These are phyloP conservation scores for Boletus subparvulus DNA, from an alignment of 768 basidiomycete genomes.

Conservation along the genomic window DNA sequence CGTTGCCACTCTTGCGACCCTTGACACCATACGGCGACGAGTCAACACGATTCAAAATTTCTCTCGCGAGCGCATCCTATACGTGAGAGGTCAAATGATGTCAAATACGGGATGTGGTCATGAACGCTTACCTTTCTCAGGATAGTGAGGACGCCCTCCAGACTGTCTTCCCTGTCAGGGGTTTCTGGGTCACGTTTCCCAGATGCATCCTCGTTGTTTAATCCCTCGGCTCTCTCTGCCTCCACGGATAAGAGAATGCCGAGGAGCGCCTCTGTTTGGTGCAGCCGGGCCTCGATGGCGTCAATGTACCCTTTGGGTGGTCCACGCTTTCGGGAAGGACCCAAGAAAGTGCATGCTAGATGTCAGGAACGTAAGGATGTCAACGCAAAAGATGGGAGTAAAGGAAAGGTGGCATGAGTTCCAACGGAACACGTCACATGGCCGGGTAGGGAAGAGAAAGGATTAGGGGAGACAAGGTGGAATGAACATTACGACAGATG, in stretches of 20 bases:
- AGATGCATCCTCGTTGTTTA: constrained; percentile 36
- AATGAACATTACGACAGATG: constrained; percentile 16
- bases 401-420: background rate
- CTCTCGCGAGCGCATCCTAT: constrained; percentile 75
- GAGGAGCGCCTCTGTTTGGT: constrained; percentile 87
- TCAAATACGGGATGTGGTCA: background rate
- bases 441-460: constrained; percentile 1
- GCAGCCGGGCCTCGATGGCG: constrained; percentile 86
- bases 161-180: constrained; percentile 12
- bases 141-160: constrained; percentile 44
- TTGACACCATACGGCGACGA: constrained; percentile 74
- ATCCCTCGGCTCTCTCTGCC: constrained; percentile 22
- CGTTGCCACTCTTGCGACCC: constrained; percentile 54
- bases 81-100: constrained; percentile 10
- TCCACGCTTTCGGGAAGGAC: constrained; percentile 79
- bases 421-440: constrained; percentile 9
- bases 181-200: constrained; percentile 2
- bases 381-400: constrained; percentile 9
- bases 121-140: constrained; percentile 47
- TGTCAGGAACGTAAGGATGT: constrained; percentile 2
- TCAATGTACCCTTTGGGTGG: constrained; percentile 95
- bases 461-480: constrained; percentile 13
- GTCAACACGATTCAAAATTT: constrained; percentile 82
- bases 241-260: constrained; percentile 68
- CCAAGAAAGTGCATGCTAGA: constrained; percentile 74